Conservation (phyloP, 495 filamentous ascomycete genomes). For the Penicillium goetzii region DNA sequence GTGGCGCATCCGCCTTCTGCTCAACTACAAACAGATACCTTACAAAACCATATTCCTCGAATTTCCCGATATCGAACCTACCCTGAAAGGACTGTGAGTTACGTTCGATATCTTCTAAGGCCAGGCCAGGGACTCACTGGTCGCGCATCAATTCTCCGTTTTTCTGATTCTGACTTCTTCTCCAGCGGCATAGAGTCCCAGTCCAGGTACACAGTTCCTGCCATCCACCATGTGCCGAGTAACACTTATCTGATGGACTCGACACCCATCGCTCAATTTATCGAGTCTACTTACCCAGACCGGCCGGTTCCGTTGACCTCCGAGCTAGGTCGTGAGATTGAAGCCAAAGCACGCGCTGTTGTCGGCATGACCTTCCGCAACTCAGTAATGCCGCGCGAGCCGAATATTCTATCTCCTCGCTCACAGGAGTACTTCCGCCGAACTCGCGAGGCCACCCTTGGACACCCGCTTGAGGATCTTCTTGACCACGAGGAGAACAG, state of each 20-base stretch:
- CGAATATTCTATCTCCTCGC: conserved; percentile 43
- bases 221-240: conserved; percentile 46
- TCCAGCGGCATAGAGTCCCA: conserved; percentile 21
- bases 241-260: conserved; percentile 50
- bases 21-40: conserved; percentile 46
- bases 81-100: conserved; percentile 43
- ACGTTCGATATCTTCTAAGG: background rate
- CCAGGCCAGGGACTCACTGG: background rate
- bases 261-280: conserved; percentile 40
- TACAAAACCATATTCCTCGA: conserved; percentile 47
- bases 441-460: conserved; percentile 41
- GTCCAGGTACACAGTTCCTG: conserved; percentile 45
- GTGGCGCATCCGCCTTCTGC: conserved; percentile 50
- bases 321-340: conserved; percentile 40
- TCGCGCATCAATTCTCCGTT: background rate
- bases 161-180: conserved; percentile 8
- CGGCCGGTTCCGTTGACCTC: conserved; percentile 39
- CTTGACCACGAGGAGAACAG: conserved; percentile 32
- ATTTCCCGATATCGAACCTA: conserved; percentile 50
- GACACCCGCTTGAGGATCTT: conserved; percentile 40
- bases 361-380: conserved; percentile 28
- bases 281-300: conserved; percentile 44
- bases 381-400: conserved; percentile 41
- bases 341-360: conserved; percentile 33
- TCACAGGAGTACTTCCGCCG: conserved; percentile 44